Evolutionary conservation across 2,329 filamentous ascomycete species (phyloP).

Genomic region (Aspergillus intermedius): DNA sequence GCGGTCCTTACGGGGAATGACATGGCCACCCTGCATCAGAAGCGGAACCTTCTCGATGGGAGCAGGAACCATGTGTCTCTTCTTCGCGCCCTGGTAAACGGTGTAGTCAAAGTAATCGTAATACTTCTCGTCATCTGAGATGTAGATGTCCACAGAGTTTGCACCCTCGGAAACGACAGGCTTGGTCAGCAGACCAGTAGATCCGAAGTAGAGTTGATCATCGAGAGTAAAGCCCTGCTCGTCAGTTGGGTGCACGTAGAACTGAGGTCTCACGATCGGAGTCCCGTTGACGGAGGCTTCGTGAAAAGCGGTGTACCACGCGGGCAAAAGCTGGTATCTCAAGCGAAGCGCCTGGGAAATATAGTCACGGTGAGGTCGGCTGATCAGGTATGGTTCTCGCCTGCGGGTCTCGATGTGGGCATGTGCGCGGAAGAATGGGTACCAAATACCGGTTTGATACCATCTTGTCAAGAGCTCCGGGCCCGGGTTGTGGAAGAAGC

Average conservation of each 20-base stretch:
- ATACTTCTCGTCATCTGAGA: conserved; percentile 83
- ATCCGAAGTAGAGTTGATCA: conserved; percentile 86
- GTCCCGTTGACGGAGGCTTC: conserved; percentile 75
- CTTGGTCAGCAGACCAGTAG: conserved; percentile 84
- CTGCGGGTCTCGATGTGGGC: conserved; percentile 94
- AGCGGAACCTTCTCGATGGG: conserved; percentile 82
- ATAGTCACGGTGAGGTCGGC: conserved; percentile 77
- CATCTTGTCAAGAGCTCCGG: conserved; percentile 87
- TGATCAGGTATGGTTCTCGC: conserved; percentile 83
- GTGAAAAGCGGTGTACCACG: conserved; percentile 97
- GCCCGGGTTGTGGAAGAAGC: conserved; percentile 95
- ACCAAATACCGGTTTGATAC: conserved; percentile 96
- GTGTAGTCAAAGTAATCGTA: conserved; percentile 94
- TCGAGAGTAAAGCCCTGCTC: conserved; percentile 84
- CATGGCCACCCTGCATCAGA: conserved; percentile 86
- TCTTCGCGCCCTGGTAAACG: conserved; percentile 64
- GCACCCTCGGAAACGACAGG: conserved; percentile 76
- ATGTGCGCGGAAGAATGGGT: conserved; percentile 96
- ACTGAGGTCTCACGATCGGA: conserved; percentile 86
- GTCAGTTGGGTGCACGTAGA: conserved; percentile 81
- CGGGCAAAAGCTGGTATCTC: conserved; percentile 80
- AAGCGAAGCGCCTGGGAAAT: conserved; percentile 82
- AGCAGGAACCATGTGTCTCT: conserved; percentile 62
- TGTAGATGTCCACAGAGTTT: conserved; percentile 68
- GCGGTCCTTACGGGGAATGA: conserved; percentile 82